Evolutionary conservation across 345 rosid species (phyloP).

Genomic region (Lumnitzera racemosa): DNA sequence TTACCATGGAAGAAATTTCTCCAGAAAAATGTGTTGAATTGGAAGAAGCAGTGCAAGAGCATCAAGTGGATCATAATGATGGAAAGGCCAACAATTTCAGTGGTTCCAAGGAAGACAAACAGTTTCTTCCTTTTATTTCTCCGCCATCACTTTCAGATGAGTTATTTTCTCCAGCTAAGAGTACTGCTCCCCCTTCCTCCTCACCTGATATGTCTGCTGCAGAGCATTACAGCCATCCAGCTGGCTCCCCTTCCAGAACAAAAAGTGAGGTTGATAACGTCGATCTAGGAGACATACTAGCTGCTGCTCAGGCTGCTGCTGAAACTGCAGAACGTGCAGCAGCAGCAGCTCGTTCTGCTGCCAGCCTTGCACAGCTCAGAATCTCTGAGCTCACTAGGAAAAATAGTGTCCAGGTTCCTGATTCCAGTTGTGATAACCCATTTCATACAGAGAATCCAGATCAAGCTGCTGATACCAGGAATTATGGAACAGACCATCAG

Average conservation of each 20-base stretch:
- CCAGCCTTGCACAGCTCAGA: conserved; percentile 83
- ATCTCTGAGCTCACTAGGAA: conserved; percentile 59
- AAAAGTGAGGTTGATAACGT: conserved; percentile 35
- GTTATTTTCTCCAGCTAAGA: conserved; percentile 15
- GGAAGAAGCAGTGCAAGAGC: conserved; percentile 21
- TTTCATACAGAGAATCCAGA: conserved; percentile 32
- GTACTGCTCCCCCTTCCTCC: conserved; percentile 3
- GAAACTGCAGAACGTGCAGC: conserved; percentile 89
- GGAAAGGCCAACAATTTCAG: conserved; percentile 22
- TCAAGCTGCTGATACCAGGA: conserved; percentile 17
- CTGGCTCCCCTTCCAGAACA: conserved; percentile 17
- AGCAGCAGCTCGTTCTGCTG: conserved; percentile 83
- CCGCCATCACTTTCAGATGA: conserved; percentile 34
- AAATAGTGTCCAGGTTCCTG: conserved; percentile 30
- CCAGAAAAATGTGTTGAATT: conserved; percentile 25
- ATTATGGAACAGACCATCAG: conserved; percentile 30
- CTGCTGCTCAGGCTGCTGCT: conserved; percentile 89
- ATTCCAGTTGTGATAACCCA: conserved; percentile 48
- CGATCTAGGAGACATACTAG: conserved; percentile 77
- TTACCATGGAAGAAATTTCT: conserved; percentile 17
- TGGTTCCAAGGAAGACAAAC: conserved; percentile 36
- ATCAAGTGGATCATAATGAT: conserved; percentile 18
- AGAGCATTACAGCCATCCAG: neutral
- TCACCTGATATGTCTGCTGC: neutral
- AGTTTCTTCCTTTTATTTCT: conserved; percentile 53